A percentile compares a stretch with the other conserved stretches of the same genome.
Conservation (phyloP, 163 green algal species). For the Picocystis sp. region DNA sequence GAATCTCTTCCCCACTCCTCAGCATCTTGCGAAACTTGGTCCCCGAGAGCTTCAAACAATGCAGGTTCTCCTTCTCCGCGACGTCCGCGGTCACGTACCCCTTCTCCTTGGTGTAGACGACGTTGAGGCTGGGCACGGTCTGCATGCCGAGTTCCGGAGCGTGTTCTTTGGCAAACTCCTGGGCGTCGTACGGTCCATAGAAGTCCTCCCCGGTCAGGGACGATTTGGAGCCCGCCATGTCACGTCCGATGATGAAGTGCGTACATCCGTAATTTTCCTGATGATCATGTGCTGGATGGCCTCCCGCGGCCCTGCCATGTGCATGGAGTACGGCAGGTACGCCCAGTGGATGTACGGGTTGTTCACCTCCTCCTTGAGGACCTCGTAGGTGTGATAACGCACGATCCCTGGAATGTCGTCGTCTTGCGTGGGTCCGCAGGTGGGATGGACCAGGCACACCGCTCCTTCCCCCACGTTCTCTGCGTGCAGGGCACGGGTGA, state of each 20-base stretch:
- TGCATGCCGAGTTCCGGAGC: constrained; percentile 37
- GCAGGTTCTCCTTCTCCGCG: constrained; percentile 27
- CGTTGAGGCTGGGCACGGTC: constrained; percentile 41
- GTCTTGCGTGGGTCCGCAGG: constrained; percentile 41
- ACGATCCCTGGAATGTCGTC: constrained; percentile 52
- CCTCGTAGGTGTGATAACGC: constrained; percentile 50
- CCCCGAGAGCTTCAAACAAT: constrained; percentile 37
- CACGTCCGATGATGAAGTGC: constrained; percentile 51
- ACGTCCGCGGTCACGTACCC: constrained; percentile 36
- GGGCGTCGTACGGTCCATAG: constrained; percentile 42
- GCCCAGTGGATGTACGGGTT: constrained; percentile 21
- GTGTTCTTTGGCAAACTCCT: constrained; percentile 31
- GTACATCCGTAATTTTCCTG: constrained; percentile 88
- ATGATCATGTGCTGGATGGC: constrained; percentile 76
- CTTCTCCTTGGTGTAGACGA: constrained; percentile 46
- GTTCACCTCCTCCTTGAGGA: constrained; percentile 38
- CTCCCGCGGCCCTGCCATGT: constrained; percentile 9
- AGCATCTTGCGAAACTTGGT: constrained; percentile 57
- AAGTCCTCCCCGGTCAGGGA: constrained; percentile 42
- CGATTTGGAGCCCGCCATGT: constrained; percentile 48
- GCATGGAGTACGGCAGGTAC: constrained; percentile 12
- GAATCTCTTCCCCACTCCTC: constrained; percentile 16
- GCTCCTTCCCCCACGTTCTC: constrained; percentile 33
- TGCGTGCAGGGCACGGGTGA: constrained; percentile 44
- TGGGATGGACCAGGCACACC: constrained; percentile 48